These are phyloP conservation scores for Lentinula aciculospora DNA, from an alignment of 768 basidiomycete species.

Conservation along the genomic window DNA sequence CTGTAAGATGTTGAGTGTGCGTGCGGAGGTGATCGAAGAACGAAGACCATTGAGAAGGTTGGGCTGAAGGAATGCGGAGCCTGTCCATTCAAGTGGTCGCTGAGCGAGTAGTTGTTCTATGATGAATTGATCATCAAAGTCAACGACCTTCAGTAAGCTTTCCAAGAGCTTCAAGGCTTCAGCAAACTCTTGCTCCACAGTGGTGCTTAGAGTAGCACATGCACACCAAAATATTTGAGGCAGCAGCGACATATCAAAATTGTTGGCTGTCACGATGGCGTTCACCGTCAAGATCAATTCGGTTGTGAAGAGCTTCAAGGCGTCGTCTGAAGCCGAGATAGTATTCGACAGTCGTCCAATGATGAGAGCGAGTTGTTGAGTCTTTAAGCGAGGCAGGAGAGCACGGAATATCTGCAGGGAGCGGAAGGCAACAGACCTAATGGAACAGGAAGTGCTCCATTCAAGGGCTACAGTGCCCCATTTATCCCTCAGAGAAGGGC, in stretches of 20 bases:
- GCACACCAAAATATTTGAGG: conserved; percentile 89
- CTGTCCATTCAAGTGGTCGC: conserved; percentile 69
- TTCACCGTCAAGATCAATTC: conserved; percentile 79
- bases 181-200: conserved; percentile 74
- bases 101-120: conserved; percentile 65
- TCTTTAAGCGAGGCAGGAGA: conserved; percentile 65
- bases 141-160: conserved; percentile 57
- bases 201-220: conserved; percentile 76
- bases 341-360: conserved; percentile 82
- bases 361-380: conserved; percentile 68
- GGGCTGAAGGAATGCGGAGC: conserved; percentile 58
- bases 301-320: conserved; percentile 76
- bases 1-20: conserved; percentile 66
- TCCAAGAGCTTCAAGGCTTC: conserved; percentile 63
- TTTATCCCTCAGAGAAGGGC: conserved; percentile 59
- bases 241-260: conserved; percentile 55
- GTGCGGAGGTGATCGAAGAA: conserved; percentile 62
- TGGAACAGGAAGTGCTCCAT: conserved; percentile 87
- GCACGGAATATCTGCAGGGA: conserved; percentile 89
- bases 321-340: conserved; percentile 68
- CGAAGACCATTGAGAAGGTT: conserved; percentile 72
- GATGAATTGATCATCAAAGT: conserved; percentile 64
- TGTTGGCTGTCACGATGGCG: conserved; percentile 48
- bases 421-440: conserved; percentile 79
- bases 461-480: conserved; percentile 79